Evolutionary conservation across 257 asterid genomes (phyloP).

Genomic region (Verbena officinalis): DNA sequence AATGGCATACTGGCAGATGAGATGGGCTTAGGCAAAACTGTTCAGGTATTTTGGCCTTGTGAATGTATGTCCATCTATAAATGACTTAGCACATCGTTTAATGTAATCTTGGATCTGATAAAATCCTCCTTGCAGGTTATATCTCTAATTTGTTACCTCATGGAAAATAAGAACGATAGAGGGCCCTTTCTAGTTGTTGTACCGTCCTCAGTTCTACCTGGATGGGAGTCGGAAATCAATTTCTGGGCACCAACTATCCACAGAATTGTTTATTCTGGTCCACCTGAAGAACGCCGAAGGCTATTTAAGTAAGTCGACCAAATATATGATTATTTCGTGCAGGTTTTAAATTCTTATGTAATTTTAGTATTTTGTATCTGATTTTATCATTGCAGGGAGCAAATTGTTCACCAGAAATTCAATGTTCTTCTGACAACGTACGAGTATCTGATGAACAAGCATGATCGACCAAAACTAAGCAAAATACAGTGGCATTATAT

Average conservation of each 20-base stretch:
- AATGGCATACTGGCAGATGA: conserved; percentile 99
- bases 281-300: conserved; percentile 95
- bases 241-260: conserved; percentile 95
- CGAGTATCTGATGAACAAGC: conserved; percentile 99
- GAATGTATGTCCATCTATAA: not conserved
- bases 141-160: conserved; percentile 88
- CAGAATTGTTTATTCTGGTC: conserved; percentile 89
- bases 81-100: conserved; percentile 17
- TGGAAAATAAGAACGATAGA: conserved; percentile 93
- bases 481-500: conserved; percentile 94
- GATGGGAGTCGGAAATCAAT: conserved; percentile 93
- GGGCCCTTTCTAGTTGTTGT: conserved; percentile 99
- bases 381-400: conserved; percentile 71
- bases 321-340: conserved; percentile 11
- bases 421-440: conserved; percentile 95
- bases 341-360: conserved; percentile 17
- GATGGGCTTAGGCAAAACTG: conserved; percentile 99
- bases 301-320: conserved; percentile 72
- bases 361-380: conserved; percentile 31
- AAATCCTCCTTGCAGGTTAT: conserved; percentile 64
- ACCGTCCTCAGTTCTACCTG: conserved; percentile 96
- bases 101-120: conserved; percentile 30
- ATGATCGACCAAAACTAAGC: conserved; percentile 95
- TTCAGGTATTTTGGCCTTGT: conserved; percentile 63
- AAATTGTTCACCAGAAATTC: conserved; percentile 88